These are phyloP conservation scores for Coemansia sp. DNA, from an alignment of 192 early-diverging fungal genomes.

Conservation along the genomic window DNA sequence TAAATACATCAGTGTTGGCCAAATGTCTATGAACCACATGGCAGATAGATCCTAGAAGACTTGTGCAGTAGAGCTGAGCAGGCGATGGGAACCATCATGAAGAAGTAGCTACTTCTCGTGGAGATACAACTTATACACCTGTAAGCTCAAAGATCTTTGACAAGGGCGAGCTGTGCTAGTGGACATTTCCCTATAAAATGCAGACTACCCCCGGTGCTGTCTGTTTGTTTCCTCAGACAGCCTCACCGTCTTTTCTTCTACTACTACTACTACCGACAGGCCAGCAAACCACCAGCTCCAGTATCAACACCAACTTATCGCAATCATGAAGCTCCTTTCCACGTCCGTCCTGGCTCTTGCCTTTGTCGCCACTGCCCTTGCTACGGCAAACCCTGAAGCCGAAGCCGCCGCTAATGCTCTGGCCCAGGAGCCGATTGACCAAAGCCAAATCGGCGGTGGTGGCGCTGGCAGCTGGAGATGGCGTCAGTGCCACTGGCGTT, in stretches of 20 bases:
- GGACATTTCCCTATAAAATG: not conserved
- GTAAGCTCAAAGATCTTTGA: not conserved
- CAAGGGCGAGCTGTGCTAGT: not conserved
- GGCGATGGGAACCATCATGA: not conserved
- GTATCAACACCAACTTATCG: not conserved
- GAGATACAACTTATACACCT: not conserved
- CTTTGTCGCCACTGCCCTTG: not conserved
- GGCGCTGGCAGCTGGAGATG: not conserved
- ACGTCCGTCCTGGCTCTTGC: not conserved
- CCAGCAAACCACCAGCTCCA: not conserved
- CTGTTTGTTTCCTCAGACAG: constrained; percentile 5
- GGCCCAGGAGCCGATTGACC: not conserved
- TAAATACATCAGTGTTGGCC: not conserved
- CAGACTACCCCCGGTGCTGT: not conserved
- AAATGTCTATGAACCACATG: not conserved
- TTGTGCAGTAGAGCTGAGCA: not conserved
- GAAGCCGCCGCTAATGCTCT: not conserved
- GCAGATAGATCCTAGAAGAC: not conserved
- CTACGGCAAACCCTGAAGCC: not conserved
- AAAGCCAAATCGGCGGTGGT: not conserved
- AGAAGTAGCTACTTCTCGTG: not conserved
- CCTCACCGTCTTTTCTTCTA: not conserved
- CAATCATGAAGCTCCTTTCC: not conserved
- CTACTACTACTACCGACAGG: not conserved
- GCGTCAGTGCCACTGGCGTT: constrained; percentile 3